These are phyloP conservation scores for Trichosporon asahii DNA, from an alignment of 1,284 basidiomycete genomes.

Conservation along the genomic window DNA sequence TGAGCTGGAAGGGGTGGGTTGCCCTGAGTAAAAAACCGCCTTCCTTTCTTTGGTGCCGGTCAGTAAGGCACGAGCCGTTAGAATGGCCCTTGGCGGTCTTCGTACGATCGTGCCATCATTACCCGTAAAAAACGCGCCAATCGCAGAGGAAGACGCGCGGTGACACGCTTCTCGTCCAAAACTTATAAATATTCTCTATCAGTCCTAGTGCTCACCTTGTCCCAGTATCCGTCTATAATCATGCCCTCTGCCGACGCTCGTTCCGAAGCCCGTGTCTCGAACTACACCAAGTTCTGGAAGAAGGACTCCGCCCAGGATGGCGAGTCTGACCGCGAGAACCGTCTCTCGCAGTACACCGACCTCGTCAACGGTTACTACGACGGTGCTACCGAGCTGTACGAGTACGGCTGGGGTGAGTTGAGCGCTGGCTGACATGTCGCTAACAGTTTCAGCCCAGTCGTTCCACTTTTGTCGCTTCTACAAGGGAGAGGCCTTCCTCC, in stretches of 20 bases:
- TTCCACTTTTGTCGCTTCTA: constrained; percentile 99
- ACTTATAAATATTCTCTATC: constrained; percentile 6
- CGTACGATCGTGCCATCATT: constrained; percentile 14
- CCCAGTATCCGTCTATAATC: neutral
- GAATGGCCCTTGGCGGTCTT: constrained; percentile 5
- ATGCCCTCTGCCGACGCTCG: constrained; percentile 63
- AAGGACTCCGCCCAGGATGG: constrained; percentile 74
- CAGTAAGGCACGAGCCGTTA: constrained; percentile 4
- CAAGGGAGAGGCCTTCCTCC: constrained; percentile 85
- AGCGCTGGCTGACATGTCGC: neutral
- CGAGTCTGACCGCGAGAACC: constrained; percentile 66
- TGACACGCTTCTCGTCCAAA: constrained; percentile 4
- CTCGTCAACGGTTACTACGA: constrained; percentile 96
- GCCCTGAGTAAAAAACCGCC: neutral
- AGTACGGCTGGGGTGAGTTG: constrained; percentile 65
- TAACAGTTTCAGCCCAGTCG: constrained; percentile 58
- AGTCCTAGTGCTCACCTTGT: neutral
- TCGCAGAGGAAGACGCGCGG: neutral
- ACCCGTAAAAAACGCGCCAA: constrained; percentile 11
- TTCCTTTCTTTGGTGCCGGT: constrained; percentile 3
- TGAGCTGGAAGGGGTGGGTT: neutral
- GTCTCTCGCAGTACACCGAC: constrained; percentile 81
- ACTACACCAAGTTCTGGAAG: constrained; percentile 94
- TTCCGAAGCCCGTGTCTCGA: constrained; percentile 74
- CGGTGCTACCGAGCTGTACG: constrained; percentile 93